These are phyloP conservation scores for Zygnema circumcarinatum DNA, from an alignment of 139 green algal genomes.

Conservation along the genomic window DNA sequence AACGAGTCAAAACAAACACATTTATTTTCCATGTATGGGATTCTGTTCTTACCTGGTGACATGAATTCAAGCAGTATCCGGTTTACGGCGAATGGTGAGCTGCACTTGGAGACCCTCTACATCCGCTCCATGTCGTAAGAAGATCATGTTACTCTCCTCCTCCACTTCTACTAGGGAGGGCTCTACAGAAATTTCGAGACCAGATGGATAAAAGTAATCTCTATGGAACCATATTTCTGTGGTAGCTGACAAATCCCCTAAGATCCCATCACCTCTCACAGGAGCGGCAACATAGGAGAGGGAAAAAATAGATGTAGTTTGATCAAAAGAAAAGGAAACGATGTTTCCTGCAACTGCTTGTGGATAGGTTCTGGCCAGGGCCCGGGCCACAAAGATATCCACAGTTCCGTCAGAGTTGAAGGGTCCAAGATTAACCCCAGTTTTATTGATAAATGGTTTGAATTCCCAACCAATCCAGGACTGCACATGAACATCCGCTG, in stretches of 20 bases:
- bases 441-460: constrained; percentile 34
- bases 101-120: background rate
- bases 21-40: too few species aligned
- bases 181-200: background rate
- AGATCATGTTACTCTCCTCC: background rate
- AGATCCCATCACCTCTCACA: background rate
- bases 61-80: too few species aligned
- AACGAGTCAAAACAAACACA: too few species aligned
- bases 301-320: background rate
- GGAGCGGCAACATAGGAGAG: background rate
- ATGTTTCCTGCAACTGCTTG: constrained; percentile 21
- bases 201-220: background rate
- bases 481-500: constrained; percentile 24
- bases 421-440: constrained; percentile 16
- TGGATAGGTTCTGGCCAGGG: constrained; percentile 34
- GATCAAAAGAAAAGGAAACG: background rate
- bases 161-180: background rate
- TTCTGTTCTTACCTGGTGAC: too few species aligned
- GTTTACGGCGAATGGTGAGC: too few species aligned
- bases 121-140: background rate
- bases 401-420: constrained; percentile 14
- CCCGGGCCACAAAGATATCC: background rate
- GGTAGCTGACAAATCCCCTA: background rate
- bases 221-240: constrained; percentile 19
- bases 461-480: constrained; percentile 48